phyloP scores from a whole-genome alignment of 2,329 filamentous ascomycete species.

The Orbilia blumenaviensis region DNA sequence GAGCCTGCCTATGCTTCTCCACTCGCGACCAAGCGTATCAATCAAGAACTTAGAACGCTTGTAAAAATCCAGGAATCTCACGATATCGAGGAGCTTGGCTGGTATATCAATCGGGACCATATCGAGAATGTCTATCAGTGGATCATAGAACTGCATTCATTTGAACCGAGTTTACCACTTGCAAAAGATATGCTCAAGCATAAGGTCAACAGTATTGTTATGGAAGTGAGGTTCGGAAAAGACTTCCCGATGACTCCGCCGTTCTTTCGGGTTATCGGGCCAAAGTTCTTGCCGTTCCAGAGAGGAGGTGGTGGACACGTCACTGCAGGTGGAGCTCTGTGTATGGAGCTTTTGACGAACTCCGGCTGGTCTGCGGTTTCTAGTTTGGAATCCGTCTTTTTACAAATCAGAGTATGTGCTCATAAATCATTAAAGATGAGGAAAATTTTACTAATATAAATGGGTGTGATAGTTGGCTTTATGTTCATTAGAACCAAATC shows the following conservation, averaged over 20 bases:
- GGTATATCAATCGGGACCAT: slow-evolving; percentile 77
- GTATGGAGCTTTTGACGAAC: slow-evolving; percentile 76
- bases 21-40: slow-evolving; percentile 70
- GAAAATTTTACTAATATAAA: neutral
- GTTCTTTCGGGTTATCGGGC: slow-evolving; percentile 83
- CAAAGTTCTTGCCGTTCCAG: slow-evolving; percentile 78
- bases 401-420: slow-evolving; percentile 69
- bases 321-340: slow-evolving; percentile 82
- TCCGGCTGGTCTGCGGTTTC: slow-evolving; percentile 79
- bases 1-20: slow-evolving; percentile 73
- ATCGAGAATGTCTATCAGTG: slow-evolving; percentile 84
- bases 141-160: slow-evolving; percentile 89
- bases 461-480: slow-evolving; percentile 70
- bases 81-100: slow-evolving; percentile 75
- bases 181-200: slow-evolving; percentile 76
- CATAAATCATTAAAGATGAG: neutral
- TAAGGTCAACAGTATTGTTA: slow-evolving; percentile 73
- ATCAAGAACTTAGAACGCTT: slow-evolving; percentile 71
- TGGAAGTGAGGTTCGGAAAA: slow-evolving; percentile 86
- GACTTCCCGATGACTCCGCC: slow-evolving; percentile 82
- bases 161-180: slow-evolving; percentile 74
- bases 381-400: slow-evolving; percentile 78
- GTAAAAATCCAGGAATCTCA: slow-evolving; percentile 71
- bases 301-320: slow-evolving; percentile 85
- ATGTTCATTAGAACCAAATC: slow-evolving; percentile 42